Base-by-base conservation (phyloP, 495 filamentous ascomycete species). In the Trichoderma asperelloides region DNA sequence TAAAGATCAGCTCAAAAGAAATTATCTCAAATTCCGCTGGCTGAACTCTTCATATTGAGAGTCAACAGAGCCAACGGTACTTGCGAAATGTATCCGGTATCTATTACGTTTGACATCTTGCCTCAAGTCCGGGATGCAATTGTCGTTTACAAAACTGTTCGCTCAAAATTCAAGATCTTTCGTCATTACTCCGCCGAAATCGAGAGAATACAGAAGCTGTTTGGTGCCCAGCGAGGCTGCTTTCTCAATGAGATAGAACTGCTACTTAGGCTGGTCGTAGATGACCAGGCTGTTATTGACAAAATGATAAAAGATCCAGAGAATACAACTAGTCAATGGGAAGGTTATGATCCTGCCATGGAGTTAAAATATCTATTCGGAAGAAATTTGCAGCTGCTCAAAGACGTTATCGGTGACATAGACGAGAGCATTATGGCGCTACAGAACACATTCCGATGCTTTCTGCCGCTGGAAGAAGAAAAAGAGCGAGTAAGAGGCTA, bases 231-330 rank as follows among this genome's bases (percentile, higher is more conserved):
- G 55, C 43, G 64, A 28, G 65, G 69, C 18, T 67, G 41, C 45
- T 72, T 72, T 40, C 69, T 68, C 45, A 68, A 69, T 21, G 71
- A 72, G 25, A 27, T 70, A 8, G 45, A 68, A 39, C 62, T 68
- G 7, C 21, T 70, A 4, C 66, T 72, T n/a, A 57, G 65, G 4
- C 30, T 70, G 11, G 64, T 70, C 18, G 15, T 70, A 9, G 63
- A 70, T 21, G 40, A 65, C 43, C 21, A 65, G 8, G 7, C 27
- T 6, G 49, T 63, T 60, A 65, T 62, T 43, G n/a, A 28, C 9
- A 43, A 40, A 3, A 72, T 72, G 69, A 68, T 70, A 15, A 41
- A 63, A n/a, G 18, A 51, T 51, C 47, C 47, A n/a, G 47, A n/a
- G 30, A 33, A 33, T 6, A 33, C 30, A 21, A 15, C 7, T 21